phyloP scores from a whole-genome alignment of 306 rosid genomes.

The Ziziphus jujuba region DNA sequence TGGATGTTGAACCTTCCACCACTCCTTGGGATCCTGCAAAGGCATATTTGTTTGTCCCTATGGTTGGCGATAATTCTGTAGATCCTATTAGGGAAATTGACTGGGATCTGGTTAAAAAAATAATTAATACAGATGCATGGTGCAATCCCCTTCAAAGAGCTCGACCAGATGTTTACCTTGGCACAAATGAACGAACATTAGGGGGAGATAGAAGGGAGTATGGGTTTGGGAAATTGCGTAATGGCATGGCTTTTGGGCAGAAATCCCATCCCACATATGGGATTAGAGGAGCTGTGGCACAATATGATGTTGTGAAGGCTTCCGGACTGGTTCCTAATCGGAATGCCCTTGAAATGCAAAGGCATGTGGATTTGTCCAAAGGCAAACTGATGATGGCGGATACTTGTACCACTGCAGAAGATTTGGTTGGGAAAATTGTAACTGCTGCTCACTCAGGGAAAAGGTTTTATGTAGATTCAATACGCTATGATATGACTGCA shows the following conservation, averaged over 20 bases:
- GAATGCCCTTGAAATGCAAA: slow-evolving; percentile 46
- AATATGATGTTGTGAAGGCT: slow-evolving; percentile 95
- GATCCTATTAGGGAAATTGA: slow-evolving; percentile 84
- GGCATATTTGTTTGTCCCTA: slow-evolving; percentile 94
- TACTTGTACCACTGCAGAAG: slow-evolving; percentile 62
- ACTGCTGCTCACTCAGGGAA: slow-evolving; percentile 99
- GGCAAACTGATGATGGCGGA: slow-evolving; percentile 91
- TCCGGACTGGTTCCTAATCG: slow-evolving; percentile 84
- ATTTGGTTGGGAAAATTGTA: slow-evolving; percentile 81
- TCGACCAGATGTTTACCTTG: slow-evolving; percentile 99
- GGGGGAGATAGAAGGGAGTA: slow-evolving; percentile 99
- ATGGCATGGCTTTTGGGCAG: slow-evolving; percentile 96
- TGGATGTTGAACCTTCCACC: slow-evolving; percentile 99
- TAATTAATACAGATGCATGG: slow-evolving; percentile 80
- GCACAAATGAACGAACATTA: slow-evolving; percentile 95
- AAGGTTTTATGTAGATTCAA: slow-evolving; percentile 96
- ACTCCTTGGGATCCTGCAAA: slow-evolving; percentile 99
- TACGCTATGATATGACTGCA: slow-evolving; percentile 86
- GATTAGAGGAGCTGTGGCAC: slow-evolving; percentile 98
- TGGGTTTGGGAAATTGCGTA: slow-evolving; percentile 91
- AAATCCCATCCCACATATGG: slow-evolving; percentile 97
- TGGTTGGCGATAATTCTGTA: slow-evolving; percentile 73
- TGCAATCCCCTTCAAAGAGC: slow-evolving; percentile 96
- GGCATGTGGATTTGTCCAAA: slow-evolving; percentile 35
- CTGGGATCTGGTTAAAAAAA: slow-evolving; percentile 86